Percentiles rank a stretch among this genome's conserved stretches.
Evolutionary conservation across 352 stramenopile species (phyloP).

Genomic region (Phytophthora kernoviae): DNA sequence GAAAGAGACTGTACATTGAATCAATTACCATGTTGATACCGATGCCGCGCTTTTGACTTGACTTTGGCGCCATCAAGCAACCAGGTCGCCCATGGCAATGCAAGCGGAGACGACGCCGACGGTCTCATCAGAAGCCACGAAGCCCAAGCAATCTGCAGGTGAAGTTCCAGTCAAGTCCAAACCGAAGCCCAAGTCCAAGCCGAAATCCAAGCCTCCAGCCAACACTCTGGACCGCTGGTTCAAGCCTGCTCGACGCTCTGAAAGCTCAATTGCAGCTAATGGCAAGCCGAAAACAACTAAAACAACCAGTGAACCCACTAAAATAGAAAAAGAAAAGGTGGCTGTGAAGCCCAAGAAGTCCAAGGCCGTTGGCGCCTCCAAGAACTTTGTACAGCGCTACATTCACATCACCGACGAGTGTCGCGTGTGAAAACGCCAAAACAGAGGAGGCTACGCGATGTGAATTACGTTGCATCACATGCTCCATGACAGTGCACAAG

Average conservation of each 20-base stretch:
- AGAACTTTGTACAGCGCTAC: conserved; percentile 71
- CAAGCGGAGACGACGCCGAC: neutral
- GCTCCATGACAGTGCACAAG: conserved; percentile 76
- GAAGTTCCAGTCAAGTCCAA: conserved; percentile 8
- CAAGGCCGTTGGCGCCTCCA: conserved; percentile 17
- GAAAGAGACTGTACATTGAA: too few species aligned
- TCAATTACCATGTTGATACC: neutral
- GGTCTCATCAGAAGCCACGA: neutral
- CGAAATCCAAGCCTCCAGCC: conserved; percentile 32
- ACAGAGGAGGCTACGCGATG: conserved; percentile 55
- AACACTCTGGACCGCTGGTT: conserved; percentile 74
- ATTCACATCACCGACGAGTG: conserved; percentile 75
- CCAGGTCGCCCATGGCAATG: conserved; percentile 7
- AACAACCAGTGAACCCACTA: neutral
- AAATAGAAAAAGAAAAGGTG: neutral
- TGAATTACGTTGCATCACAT: conserved; percentile 64
- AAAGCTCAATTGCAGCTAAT: conserved; percentile 16
- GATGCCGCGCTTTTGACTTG: conserved; percentile 6
- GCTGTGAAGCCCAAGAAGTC: conserved; percentile 19
- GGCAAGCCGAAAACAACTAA: neutral
- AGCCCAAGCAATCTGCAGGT: neutral
- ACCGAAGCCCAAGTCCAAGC: conserved; percentile 13
- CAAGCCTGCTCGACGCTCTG: conserved; percentile 26
- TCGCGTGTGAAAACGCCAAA: conserved; percentile 60
- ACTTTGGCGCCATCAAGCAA: conserved; percentile 15